Evolutionary conservation across 495 filamentous ascomycete genomes (phyloP).

Genomic region (Pseudevernia furfuracea): DNA sequence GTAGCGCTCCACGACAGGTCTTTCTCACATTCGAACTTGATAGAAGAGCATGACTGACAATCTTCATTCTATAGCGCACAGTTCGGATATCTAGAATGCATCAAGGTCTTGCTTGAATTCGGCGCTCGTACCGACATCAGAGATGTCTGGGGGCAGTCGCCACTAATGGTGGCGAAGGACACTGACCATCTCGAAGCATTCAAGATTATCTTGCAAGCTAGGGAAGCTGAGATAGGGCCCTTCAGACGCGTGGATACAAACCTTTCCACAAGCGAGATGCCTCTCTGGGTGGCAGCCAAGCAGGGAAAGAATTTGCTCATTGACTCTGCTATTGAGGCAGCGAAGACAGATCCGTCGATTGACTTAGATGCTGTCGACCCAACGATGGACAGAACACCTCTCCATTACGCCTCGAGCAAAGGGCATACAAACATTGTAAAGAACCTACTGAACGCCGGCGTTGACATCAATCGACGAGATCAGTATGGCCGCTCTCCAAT

Average conservation of each 20-base stretch:
- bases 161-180: constrained; percentile 19
- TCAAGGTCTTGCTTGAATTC: constrained; percentile 24
- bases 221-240: constrained; percentile 9
- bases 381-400: constrained; percentile 10
- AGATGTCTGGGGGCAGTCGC: constrained; percentile 16
- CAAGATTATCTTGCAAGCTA: constrained; percentile 6
- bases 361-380: constrained; percentile 19
- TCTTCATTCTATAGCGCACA: constrained; percentile 13
- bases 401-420: constrained; percentile 17
- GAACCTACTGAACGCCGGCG: constrained; percentile 26
- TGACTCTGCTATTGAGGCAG: constrained; percentile 8
- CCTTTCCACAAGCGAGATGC: constrained; percentile 8
- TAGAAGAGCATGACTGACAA: background rate
- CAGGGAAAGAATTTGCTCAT: constrained; percentile 14
- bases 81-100: constrained; percentile 12
- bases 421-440: constrained; percentile 20
- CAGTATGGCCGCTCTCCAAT: background rate
- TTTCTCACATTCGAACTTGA: background rate
- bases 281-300: constrained; percentile 19
- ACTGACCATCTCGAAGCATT: constrained; percentile 20
- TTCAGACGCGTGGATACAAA: constrained; percentile 9
- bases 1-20: constrained; percentile 25
- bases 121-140: constrained; percentile 22
- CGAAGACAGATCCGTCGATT: constrained; percentile 11
- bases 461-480: constrained; percentile 22